Percentiles rank a stretch among this genome's conserved stretches.
phyloP scores from a whole-genome alignment of 2,329 filamentous ascomycete species.

The Trematosphaeria pertusa region DNA sequence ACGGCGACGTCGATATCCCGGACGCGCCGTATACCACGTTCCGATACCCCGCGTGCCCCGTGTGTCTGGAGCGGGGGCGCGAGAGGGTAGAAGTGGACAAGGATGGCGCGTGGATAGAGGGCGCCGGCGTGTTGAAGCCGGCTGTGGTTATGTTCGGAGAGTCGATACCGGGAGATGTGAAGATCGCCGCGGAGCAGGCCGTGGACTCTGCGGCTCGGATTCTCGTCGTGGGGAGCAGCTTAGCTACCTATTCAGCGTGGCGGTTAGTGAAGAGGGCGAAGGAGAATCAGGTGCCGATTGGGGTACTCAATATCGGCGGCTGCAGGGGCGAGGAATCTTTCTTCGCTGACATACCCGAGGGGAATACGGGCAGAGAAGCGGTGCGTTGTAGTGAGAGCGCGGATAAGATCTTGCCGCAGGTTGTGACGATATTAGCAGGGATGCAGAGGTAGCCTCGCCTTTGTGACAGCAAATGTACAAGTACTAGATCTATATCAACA shows the following conservation, averaged over 20 bases:
- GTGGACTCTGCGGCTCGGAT: slow-evolving; percentile 76
- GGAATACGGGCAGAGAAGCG: slow-evolving; percentile 44
- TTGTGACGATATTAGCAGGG: slow-evolving; percentile 34
- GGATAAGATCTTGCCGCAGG: slow-evolving; percentile 45
- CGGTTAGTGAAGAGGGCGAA: slow-evolving; percentile 82
- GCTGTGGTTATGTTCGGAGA: slow-evolving; percentile 98
- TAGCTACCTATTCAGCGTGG: slow-evolving; percentile 97
- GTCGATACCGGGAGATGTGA: slow-evolving; percentile 74
- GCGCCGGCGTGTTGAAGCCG: slow-evolving; percentile 86
- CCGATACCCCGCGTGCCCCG: slow-evolving; percentile 87
- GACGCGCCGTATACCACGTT: slow-evolving; percentile 88
- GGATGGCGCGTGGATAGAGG: slow-evolving; percentile 76
- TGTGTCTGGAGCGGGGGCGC: slow-evolving; percentile 73
- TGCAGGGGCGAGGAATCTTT: slow-evolving; percentile 80
- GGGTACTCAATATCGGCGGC: slow-evolving; percentile 86
- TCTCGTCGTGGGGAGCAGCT: slow-evolving; percentile 83
- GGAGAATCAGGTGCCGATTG: slow-evolving; percentile 83
- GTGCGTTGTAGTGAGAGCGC: slow-evolving; percentile 51
- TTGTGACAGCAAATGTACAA: background rate
- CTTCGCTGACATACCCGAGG: slow-evolving; percentile 63
- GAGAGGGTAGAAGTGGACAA: slow-evolving; percentile 72
- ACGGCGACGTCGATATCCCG: slow-evolving; percentile 91
- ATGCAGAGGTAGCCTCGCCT: slow-evolving; percentile 14
- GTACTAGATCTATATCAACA: background rate
- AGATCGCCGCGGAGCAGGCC: slow-evolving; percentile 76